These are phyloP conservation scores for Westerdykella sp. DNA, from an alignment of 2,329 filamentous ascomycete species.

Conservation along the genomic window DNA sequence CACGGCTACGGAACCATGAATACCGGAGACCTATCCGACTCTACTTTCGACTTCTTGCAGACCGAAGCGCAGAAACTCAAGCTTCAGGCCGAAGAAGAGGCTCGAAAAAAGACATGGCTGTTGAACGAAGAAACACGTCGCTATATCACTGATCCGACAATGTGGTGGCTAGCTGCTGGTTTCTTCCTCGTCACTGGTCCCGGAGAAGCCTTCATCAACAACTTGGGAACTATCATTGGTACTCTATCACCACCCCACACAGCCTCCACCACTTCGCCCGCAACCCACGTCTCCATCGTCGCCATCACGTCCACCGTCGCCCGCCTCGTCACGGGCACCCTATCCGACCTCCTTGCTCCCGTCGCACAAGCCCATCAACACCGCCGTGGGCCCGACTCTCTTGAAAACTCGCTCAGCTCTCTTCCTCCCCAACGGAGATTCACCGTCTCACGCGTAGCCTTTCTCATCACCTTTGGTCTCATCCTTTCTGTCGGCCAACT, in stretches of 20 bases:
- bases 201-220: constrained; percentile 98
- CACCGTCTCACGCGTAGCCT: constrained; percentile 68
- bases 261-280: constrained; percentile 54
- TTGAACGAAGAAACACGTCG: constrained; percentile 83
- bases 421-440: constrained; percentile 37
- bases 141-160: constrained; percentile 82
- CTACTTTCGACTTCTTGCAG: constrained; percentile 42
- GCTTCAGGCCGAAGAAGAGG: constrained; percentile 47
- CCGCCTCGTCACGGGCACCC: constrained; percentile 78
- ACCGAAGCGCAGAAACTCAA: constrained; percentile 44
- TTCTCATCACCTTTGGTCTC: constrained; percentile 69
- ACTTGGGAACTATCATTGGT: constrained; percentile 86
- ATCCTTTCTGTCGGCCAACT: constrained; percentile 69
- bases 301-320: constrained; percentile 86
- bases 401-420: constrained; percentile 38
- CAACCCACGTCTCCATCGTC: constrained; percentile 89
- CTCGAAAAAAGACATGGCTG: constrained; percentile 78
- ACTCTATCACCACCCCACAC: constrained; percentile 67
- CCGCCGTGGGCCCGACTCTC: constrained; percentile 45
- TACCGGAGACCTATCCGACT: constrained; percentile 42
- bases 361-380: constrained; percentile 48
- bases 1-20: constrained; percentile 59
- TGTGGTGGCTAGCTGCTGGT: constrained; percentile 89
- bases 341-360: constrained; percentile 81
- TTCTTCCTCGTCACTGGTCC: constrained; percentile 93